Evolutionary conservation across 2,329 filamentous ascomycete species (phyloP).

Genomic region (Bipolaris victoriae): DNA sequence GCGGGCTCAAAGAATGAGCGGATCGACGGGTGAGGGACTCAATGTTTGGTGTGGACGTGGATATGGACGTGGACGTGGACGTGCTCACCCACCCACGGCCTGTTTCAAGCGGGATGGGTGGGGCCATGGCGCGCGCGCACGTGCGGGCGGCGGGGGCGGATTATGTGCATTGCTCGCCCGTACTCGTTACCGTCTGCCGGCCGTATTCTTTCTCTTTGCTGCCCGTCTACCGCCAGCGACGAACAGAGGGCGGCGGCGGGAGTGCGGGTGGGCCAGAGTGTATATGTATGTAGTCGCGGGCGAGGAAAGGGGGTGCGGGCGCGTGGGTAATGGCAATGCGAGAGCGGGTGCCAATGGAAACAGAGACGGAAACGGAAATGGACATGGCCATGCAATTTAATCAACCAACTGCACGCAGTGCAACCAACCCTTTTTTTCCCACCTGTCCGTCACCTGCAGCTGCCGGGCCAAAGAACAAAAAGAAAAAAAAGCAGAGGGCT

Average conservation of each 20-base stretch:
- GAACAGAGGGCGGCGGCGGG: no score
- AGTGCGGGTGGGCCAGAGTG: no score
- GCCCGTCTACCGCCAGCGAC: no score
- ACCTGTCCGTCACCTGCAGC: background rate
- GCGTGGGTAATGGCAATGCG: no score
- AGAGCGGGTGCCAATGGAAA: no score
- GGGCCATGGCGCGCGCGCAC: background rate
- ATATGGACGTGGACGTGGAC: background rate
- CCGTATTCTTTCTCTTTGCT: no score
- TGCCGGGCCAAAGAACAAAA: background rate
- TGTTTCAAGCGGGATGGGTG: constrained; percentile 1
- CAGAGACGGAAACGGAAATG: no score
- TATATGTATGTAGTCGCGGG: no score
- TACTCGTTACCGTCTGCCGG: no score
- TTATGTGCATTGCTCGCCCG: no score
- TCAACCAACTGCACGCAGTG: background rate
- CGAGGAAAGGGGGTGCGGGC: no score
- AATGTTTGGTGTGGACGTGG: background rate
- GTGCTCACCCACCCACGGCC: background rate
- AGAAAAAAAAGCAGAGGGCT: background rate
- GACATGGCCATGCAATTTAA: no score
- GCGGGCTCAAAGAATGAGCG: background rate
- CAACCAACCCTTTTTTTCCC: background rate
- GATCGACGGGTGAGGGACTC: background rate
- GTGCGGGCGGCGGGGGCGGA: background rate